Base-by-base conservation (phyloP, 192 early-diverging fungal genomes). In the Coemansia sp. region DNA sequence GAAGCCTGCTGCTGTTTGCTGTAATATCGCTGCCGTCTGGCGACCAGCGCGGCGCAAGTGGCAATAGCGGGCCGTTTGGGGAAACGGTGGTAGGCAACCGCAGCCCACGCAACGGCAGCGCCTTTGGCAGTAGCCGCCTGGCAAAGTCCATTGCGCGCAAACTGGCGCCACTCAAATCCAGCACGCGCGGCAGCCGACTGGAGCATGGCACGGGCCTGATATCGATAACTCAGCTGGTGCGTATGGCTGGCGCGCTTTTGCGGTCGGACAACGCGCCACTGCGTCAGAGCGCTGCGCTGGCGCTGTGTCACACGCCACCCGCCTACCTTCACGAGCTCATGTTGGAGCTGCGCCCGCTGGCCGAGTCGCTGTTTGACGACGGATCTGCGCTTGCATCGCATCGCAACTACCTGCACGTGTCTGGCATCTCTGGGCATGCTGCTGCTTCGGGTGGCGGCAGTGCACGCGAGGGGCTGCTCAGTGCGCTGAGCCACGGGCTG, bases 81-180 rank as follows among this genome's bases (percentile, higher is more conserved):
- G 61, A 63, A 37, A 37, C 46, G 11, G 31, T 32, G 11, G 27
- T 25, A 23, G 46, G 61, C 33, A 47, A 18, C n/a, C 60, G 52
- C 29, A 63, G 60, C 36, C 60, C 60, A 14, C 21, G 27, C 31
- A 39, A 11, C 25, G 43, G 37, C 23, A 46, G 38, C 41, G 18
- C 13, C 36, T 43, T 33, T 34, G 32, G 27, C 35, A 51, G 52
- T 17, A 77, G 66, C 38, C 52, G 73, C 17, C 48, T 77, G 53
- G 73, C 73, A 23, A 77, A 77, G 36, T 65, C 73, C 1, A 68
- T 77, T 33, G 73, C 73, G 5, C 65, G 73, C 11, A 69, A 69
- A 40, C 55, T 77, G 43, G 73, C 73, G 0, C 73, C 73, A 15
- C 58, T 77, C 2, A 69, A 69, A 47, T 49, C 73, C 13, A 65